phyloP scores from a whole-genome alignment of 1,284 basidiomycete species.

The Ceratobasidium sp. region DNA sequence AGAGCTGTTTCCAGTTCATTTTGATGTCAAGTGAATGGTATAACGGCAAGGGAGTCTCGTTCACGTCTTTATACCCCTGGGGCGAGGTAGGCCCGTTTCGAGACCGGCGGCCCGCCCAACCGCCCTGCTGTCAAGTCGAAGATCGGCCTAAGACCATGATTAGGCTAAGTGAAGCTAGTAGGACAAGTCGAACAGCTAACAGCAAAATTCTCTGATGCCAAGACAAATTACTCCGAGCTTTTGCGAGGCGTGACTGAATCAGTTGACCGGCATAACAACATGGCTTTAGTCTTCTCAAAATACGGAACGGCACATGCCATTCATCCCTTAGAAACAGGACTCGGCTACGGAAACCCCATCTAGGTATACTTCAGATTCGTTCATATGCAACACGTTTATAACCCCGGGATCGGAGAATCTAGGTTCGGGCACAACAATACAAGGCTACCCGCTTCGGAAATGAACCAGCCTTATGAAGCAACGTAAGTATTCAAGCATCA shows the following conservation, averaged over 20 bases:
- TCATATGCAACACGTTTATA: neutral
- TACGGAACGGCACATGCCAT: neutral
- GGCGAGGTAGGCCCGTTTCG: neutral
- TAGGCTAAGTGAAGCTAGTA: neutral
- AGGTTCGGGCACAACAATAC: neutral
- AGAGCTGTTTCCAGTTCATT: constrained; percentile 41
- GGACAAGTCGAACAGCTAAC: neutral
- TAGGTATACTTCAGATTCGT: neutral
- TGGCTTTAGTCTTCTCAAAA: neutral
- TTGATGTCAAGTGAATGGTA: neutral
- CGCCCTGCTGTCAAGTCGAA: neutral
- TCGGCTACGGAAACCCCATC: neutral
- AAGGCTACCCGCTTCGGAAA: too few species aligned
- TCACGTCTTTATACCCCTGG: neutral
- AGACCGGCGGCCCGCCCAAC: neutral
- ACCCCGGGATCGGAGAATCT: neutral
- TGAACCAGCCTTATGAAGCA: too few species aligned
- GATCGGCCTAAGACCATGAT: constrained; percentile 6
- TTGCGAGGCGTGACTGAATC: neutral
- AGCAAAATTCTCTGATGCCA: neutral
- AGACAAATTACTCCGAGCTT: constrained; percentile 15
- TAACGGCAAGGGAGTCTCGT: neutral
- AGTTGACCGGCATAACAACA: constrained; percentile 1
- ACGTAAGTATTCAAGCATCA: too few species aligned
- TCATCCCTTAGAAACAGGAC: neutral